phyloP scores from a whole-genome alignment of 1,284 basidiomycete species.

The Waitea zeae region DNA sequence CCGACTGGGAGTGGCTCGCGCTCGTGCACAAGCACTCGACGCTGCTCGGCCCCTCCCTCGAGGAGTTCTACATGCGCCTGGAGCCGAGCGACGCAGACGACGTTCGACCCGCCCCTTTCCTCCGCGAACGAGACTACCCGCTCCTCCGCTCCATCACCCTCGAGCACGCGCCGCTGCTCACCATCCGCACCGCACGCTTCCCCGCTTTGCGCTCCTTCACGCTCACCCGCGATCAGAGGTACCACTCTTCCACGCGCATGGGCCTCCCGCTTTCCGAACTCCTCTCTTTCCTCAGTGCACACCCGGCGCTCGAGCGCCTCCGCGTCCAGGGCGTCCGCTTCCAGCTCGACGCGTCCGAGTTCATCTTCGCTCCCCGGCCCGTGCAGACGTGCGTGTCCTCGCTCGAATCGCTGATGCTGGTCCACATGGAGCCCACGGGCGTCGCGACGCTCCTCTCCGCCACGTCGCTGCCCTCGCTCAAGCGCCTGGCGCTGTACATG shows the following conservation, averaged over 20 bases:
- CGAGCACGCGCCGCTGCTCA: slow-evolving; percentile 14
- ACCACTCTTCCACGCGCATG: slow-evolving; percentile 11
- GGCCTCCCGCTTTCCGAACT: slow-evolving; percentile 13
- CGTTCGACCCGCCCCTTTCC: slow-evolving; percentile 11
- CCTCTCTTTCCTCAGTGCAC: slow-evolving; percentile 10
- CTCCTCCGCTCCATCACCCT: slow-evolving; percentile 12
- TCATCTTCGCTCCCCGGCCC: slow-evolving; percentile 11
- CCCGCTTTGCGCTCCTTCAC: slow-evolving; percentile 12
- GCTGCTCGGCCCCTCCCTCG: slow-evolving; percentile 12
- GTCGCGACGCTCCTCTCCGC: slow-evolving; percentile 15
- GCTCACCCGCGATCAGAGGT: slow-evolving; percentile 14
- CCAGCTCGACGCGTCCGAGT: slow-evolving; percentile 12
- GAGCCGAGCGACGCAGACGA: slow-evolving; percentile 13
- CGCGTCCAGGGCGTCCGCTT: slow-evolving; percentile 13
- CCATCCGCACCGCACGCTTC: slow-evolving; percentile 9
- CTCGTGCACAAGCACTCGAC: slow-evolving; percentile 10
- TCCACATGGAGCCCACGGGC: slow-evolving; percentile 13
- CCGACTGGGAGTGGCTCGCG: slow-evolving; percentile 15
- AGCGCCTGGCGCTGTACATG: slow-evolving; percentile 14
- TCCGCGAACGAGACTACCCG: slow-evolving; percentile 12
- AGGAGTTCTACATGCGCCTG: slow-evolving; percentile 14
- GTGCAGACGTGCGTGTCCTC: slow-evolving; percentile 8
- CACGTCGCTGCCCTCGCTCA: slow-evolving; percentile 11
- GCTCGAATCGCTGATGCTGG: no score
- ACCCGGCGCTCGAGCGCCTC: slow-evolving; percentile 12